These are phyloP conservation scores for Ophiosphaerella narmari DNA, from an alignment of 2,329 filamentous ascomycete genomes.

Conservation along the genomic window DNA sequence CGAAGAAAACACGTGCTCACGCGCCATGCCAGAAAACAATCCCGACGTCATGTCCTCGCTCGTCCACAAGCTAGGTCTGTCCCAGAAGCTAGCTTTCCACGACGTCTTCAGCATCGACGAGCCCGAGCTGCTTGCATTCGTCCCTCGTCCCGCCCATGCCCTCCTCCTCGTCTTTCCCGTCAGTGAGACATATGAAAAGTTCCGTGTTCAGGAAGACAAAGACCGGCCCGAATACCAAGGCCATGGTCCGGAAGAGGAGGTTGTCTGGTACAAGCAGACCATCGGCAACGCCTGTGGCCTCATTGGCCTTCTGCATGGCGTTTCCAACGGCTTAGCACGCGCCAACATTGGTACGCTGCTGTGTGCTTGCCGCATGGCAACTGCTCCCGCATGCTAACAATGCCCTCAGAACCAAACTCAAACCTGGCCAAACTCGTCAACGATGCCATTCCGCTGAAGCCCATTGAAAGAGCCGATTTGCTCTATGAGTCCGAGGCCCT, in stretches of 20 bases:
- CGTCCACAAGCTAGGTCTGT: slow-evolving; percentile 83
- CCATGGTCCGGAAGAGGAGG: slow-evolving; percentile 70
- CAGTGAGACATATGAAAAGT: slow-evolving; percentile 75
- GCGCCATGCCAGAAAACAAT: slow-evolving; percentile 65
- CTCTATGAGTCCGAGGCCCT: slow-evolving; percentile 78
- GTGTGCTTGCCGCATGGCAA: background rate
- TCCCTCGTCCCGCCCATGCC: slow-evolving; percentile 85
- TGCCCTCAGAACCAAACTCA: slow-evolving; percentile 51
- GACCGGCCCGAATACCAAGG: slow-evolving; percentile 67
- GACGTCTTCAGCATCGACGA: slow-evolving; percentile 93
- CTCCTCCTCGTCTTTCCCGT: slow-evolving; percentile 92
- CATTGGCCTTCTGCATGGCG: slow-evolving; percentile 85
- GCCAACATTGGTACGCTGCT: slow-evolving; percentile 35
- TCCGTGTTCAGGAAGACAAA: slow-evolving; percentile 74
- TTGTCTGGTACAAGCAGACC: slow-evolving; percentile 94
- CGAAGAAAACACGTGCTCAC: slow-evolving; percentile 11
- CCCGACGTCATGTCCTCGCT: slow-evolving; percentile 88
- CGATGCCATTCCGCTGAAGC: slow-evolving; percentile 71
- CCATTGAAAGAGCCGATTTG: slow-evolving; percentile 69
- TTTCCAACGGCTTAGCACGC: slow-evolving; percentile 76
- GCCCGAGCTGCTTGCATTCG: slow-evolving; percentile 78
- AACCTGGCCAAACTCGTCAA: slow-evolving; percentile 68
- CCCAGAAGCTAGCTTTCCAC: slow-evolving; percentile 76
- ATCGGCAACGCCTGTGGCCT: slow-evolving; percentile 93
- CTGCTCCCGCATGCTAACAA: slow-evolving; percentile 17